Evolutionary conservation across 805 yeast genomes (phyloP).

Genomic region (Wickerhamomyces alni): DNA sequence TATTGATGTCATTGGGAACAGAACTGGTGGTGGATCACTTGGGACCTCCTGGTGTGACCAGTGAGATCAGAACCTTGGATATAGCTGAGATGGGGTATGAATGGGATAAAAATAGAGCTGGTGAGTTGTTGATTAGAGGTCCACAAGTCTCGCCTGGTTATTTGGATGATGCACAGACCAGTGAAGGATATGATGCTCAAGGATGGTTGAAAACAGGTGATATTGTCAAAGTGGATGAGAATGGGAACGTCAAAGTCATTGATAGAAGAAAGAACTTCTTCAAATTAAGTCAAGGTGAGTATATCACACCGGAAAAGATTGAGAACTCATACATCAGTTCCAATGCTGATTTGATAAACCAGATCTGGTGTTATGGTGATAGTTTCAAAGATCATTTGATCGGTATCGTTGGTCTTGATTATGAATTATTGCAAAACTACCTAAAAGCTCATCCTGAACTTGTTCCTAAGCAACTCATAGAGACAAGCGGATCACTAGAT

Average conservation of each 20-base stretch:
- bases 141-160: conserved; percentile 50
- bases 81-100: conserved; percentile 43
- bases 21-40: conserved; percentile 36
- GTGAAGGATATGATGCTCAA: conserved; percentile 35
- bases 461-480: neutral
- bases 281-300: conserved; percentile 52
- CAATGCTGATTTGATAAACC: conserved; percentile 34
- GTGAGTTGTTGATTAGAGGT: conserved; percentile 54
- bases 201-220: conserved; percentile 62
- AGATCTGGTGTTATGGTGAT: conserved; percentile 52
- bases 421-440: conserved; percentile 21
- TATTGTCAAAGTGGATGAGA: conserved; percentile 32
- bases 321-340: conserved; percentile 47
- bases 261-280: conserved; percentile 65
- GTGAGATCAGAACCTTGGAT: conserved; percentile 49
- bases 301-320: conserved; percentile 60
- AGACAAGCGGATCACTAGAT: neutral
- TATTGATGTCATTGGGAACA: conserved; percentile 30
- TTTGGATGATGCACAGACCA: conserved; percentile 44
- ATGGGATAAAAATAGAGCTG: conserved; percentile 29
- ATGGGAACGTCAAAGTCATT: conserved; percentile 37
- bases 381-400: conserved; percentile 46
- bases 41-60: conserved; percentile 43
- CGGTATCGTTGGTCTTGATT: conserved; percentile 49
- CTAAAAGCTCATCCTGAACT: neutral